Conservation (phyloP, 2,329 filamentous ascomycete genomes). For the Pseudogymnoascus sp. region DNA sequence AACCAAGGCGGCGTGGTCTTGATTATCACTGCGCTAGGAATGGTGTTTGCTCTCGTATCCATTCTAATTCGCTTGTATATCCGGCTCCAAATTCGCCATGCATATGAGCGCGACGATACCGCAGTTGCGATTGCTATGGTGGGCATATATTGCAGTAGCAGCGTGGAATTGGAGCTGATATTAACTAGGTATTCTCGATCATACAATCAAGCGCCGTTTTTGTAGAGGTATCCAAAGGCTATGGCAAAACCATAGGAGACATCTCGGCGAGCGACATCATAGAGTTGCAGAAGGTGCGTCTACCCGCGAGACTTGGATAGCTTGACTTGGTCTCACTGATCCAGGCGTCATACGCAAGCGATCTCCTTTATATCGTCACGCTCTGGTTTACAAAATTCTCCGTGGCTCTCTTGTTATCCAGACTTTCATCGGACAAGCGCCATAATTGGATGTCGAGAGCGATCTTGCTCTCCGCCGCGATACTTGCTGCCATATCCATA, state of each 20-base stretch:
- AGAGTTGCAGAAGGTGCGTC: slow-evolving; percentile 31
- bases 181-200: slow-evolving; percentile 26
- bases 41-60: slow-evolving; percentile 33
- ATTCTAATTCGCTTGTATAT: slow-evolving; percentile 34
- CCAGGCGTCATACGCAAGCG: slow-evolving; percentile 31
- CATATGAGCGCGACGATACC: slow-evolving; percentile 29
- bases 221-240: slow-evolving; percentile 30
- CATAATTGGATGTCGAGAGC: slow-evolving; percentile 31
- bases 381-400: slow-evolving; percentile 37
- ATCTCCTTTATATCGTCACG: slow-evolving; percentile 35
- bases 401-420: slow-evolving; percentile 35
- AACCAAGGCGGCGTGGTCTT: slow-evolving; percentile 35
- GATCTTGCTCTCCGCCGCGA: slow-evolving; percentile 30
- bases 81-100: slow-evolving; percentile 25
- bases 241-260: slow-evolving; percentile 29
- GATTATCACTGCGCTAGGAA: slow-evolving; percentile 31
- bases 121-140: slow-evolving; percentile 28
- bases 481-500: slow-evolving; percentile 33
- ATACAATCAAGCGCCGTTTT: slow-evolving; percentile 33
- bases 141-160: slow-evolving; percentile 8
- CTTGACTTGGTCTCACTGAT: not conserved
- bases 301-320: not conserved
- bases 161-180: slow-evolving; percentile 14
- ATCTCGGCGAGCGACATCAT: slow-evolving; percentile 17
- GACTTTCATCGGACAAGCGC: slow-evolving; percentile 34